Evolutionary conservation across 768 basidiomycete species (phyloP).

Genomic region (Leccinum ochraceum): DNA sequence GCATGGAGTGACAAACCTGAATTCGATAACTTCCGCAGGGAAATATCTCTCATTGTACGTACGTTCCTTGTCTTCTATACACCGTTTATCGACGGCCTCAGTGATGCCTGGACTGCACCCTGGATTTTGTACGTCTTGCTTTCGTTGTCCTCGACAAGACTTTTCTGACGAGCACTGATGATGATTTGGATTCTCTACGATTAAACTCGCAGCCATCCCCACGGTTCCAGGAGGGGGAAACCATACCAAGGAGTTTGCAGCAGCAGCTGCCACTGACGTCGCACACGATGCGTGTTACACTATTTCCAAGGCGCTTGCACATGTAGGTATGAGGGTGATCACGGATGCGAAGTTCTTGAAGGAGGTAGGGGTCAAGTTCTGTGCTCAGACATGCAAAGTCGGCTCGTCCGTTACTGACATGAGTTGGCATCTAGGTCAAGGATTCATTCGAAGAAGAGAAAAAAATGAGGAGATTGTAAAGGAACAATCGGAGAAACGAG

Average conservation of each 20-base stretch:
- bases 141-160: too few relatives aligned
- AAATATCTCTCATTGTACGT: conserved; percentile 42
- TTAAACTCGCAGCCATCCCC: conserved; percentile 62
- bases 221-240: conserved; percentile 72
- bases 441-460: conserved; percentile 50
- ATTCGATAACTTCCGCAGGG: conserved; percentile 17
- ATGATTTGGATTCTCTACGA: not conserved
- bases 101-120: too few relatives aligned
- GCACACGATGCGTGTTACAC: conserved; percentile 69
- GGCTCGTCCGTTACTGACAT: not conserved
- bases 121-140: too few relatives aligned
- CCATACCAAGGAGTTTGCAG: conserved; percentile 70
- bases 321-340: conserved; percentile 65
- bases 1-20: not conserved
- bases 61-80: too few relatives aligned
- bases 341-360: conserved; percentile 63
- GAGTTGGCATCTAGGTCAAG: conserved; percentile 40
- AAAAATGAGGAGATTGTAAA: conserved; percentile 12
- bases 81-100: too few relatives aligned
- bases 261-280: conserved; percentile 55
- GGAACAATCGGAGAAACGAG: not conserved
- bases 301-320: conserved; percentile 70
- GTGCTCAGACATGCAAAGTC: not conserved
- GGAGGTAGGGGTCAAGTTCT: conserved; percentile 40
- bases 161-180: too few relatives aligned